These are phyloP conservation scores for Annona cherimola DNA, from an alignment of 164 flowering plant species.

Conservation along the genomic window DNA sequence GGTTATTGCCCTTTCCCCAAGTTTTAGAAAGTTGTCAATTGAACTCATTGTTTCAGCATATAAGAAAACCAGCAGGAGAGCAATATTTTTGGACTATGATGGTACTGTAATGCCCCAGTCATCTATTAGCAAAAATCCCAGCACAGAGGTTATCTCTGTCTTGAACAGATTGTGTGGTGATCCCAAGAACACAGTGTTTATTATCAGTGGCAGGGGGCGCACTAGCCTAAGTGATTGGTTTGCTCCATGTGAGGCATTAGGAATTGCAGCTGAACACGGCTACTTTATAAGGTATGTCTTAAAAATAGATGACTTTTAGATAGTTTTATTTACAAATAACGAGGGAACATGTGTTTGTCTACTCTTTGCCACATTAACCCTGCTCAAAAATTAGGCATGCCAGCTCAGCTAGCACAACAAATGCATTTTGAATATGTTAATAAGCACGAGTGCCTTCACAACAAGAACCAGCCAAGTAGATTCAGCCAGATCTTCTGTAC, in stretches of 20 bases:
- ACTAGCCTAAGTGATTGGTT: slow-evolving; percentile 16
- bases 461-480: neutral
- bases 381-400: neutral
- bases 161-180: slow-evolving; percentile 17
- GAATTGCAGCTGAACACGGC: slow-evolving; percentile 23
- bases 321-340: neutral
- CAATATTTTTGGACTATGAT: slow-evolving; percentile 20
- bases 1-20: slow-evolving; percentile 11
- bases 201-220: slow-evolving; percentile 19
- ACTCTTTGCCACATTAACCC: neutral
- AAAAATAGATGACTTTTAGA: too few species aligned
- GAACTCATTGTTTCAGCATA: slow-evolving; percentile 18
- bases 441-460: too few species aligned
- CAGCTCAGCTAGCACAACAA: neutral
- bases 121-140: slow-evolving; percentile 14
- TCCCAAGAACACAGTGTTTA: slow-evolving; percentile 19
- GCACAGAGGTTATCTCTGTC: slow-evolving; percentile 16
- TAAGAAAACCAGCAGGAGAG: slow-evolving; percentile 15
- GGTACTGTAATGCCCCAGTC: slow-evolving; percentile 19
- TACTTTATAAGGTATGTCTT: slow-evolving; percentile 14
- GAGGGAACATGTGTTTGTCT: neutral
- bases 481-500: neutral
- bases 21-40: slow-evolving; percentile 16
- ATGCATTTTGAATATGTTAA: neutral
- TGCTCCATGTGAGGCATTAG: slow-evolving; percentile 12